These are phyloP conservation scores for Vanrija humicola DNA, from an alignment of 1,284 basidiomycete species.

Conservation along the genomic window DNA sequence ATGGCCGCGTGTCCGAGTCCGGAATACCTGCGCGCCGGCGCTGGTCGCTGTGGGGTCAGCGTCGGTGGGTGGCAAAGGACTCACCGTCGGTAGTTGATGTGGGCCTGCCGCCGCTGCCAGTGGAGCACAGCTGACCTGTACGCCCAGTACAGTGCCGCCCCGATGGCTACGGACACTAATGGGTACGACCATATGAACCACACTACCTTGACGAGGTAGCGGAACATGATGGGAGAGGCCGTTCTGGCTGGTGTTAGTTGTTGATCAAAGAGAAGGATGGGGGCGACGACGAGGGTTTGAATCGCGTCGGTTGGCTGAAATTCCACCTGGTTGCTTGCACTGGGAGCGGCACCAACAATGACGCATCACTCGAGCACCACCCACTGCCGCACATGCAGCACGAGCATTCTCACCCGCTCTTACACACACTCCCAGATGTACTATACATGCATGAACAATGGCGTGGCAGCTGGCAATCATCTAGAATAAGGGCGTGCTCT, in stretches of 20 bases:
- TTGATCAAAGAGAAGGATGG: neutral
- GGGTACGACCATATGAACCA: neutral
- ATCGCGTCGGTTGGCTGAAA: neutral
- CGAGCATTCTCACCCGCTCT: too few species aligned
- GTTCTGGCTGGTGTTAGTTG: neutral
- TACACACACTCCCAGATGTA: too few species aligned
- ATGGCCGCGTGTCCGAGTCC: slow-evolving; percentile 18
- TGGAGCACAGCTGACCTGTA: neutral
- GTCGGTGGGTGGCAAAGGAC: slow-evolving; percentile 1
- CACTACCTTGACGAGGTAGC: neutral
- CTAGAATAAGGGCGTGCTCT: too few species aligned
- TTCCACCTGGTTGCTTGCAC: too few species aligned
- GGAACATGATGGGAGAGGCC: neutral
- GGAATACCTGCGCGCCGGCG: slow-evolving; percentile 22
- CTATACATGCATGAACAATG: too few species aligned
- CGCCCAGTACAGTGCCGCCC: neutral
- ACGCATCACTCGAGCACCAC: too few species aligned
- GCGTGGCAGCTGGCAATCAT: too few species aligned
- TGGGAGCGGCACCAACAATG: too few species aligned
- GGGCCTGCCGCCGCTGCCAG: neutral
- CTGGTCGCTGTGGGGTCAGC: slow-evolving; percentile 9
- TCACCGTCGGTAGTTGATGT: neutral
- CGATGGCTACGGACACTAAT: neutral
- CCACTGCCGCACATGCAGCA: too few species aligned
- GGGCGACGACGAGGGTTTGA: neutral